Percentiles rank a stretch among this genome's conserved stretches.
Conservation (phyloP, 2,329 filamentous ascomycete genomes). For the Aspergillus sojae region DNA sequence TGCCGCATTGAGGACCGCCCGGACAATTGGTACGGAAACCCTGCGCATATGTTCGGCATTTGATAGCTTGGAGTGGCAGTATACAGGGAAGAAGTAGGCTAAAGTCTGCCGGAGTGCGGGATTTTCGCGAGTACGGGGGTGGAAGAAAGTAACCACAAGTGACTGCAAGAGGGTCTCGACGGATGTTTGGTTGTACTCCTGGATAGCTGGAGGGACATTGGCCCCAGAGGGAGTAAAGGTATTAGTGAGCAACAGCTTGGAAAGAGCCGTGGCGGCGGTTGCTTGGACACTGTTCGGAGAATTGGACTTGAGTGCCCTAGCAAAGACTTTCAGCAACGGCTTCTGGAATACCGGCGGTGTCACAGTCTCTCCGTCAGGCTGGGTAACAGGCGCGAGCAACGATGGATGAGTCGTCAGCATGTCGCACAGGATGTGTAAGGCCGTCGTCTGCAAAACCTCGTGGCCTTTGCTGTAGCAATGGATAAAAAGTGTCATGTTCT, state of each 20-base stretch:
- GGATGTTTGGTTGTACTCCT: conserved; percentile 56
- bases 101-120: conserved; percentile 82
- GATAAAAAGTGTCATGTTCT: conserved; percentile 90
- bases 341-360: conserved; percentile 53
- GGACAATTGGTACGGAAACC: conserved; percentile 73
- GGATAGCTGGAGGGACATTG: conserved; percentile 57
- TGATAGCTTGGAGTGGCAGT: conserved; percentile 79
- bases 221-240: conserved; percentile 58
- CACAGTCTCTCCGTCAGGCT: conserved; percentile 53
- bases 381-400: conserved; percentile 63
- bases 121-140: conserved; percentile 78
- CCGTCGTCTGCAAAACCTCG: conserved; percentile 83
- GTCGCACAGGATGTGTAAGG: conserved; percentile 88
- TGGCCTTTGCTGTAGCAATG: conserved; percentile 96
- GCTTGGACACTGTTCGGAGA: conserved; percentile 75
- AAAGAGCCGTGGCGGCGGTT: conserved; percentile 76
- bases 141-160: conserved; percentile 84
- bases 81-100: conserved; percentile 92
- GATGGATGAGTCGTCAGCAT: conserved; percentile 87
- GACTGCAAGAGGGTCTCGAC: conserved; percentile 77
- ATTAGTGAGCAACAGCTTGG: conserved; percentile 81
- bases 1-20: conserved; percentile 63
- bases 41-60: conserved; percentile 81
- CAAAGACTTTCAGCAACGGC: conserved; percentile 79
- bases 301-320: conserved; percentile 74